These are phyloP conservation scores for Mucor plumbeus DNA, from an alignment of 371 early-diverging fungal genomes.

Conservation along the genomic window DNA sequence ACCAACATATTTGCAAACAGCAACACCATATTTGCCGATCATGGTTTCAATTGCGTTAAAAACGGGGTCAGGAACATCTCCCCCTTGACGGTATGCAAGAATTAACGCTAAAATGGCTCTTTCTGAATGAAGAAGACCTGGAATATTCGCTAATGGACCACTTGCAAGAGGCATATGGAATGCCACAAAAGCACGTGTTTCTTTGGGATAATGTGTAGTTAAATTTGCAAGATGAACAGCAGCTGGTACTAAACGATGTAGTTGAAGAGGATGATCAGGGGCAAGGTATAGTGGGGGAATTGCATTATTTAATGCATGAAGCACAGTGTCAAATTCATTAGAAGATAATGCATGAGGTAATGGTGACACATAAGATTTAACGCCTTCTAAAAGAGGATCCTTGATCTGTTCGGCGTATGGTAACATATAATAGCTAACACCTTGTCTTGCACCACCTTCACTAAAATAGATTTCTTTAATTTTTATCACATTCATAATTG, in stretches of 20 bases:
- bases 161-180: constrained; percentile 58
- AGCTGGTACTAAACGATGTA: constrained; percentile 49
- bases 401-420: constrained; percentile 31
- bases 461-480: constrained; percentile 51
- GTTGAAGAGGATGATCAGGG: constrained; percentile 26
- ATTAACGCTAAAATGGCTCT: constrained; percentile 55
- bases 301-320: constrained; percentile 30
- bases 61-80: constrained; percentile 35
- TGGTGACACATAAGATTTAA: constrained; percentile 40
- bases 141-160: constrained; percentile 51
- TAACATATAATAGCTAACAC: constrained; percentile 50
- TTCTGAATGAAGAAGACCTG: constrained; percentile 52
- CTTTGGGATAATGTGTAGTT: constrained; percentile 53
- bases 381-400: constrained; percentile 53
- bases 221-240: constrained; percentile 50
- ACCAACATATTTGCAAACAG: constrained; percentile 37
- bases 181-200: constrained; percentile 52
- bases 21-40: constrained; percentile 28
- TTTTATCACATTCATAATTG: constrained; percentile 44
- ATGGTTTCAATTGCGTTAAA: constrained; percentile 27
- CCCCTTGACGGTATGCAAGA: constrained; percentile 54
- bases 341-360: constrained; percentile 20
- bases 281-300: constrained; percentile 32
- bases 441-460: constrained; percentile 62
- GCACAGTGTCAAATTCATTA: constrained; percentile 30